These are phyloP conservation scores for Penicillium samsonianum DNA, from an alignment of 495 filamentous ascomycete species.

Conservation along the genomic window DNA sequence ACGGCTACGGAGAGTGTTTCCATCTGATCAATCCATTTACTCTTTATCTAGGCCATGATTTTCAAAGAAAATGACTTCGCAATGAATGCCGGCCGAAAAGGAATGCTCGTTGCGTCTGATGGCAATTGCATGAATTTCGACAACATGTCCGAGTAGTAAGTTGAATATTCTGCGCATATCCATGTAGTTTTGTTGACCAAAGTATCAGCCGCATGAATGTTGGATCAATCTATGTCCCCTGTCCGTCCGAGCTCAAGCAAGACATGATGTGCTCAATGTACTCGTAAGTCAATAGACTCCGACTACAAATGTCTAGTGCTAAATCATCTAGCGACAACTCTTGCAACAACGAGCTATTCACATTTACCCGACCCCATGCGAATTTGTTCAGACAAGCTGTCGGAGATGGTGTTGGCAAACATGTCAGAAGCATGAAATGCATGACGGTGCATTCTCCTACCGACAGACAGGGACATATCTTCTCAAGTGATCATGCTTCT, in stretches of 20 bases:
- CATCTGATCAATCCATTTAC: background rate
- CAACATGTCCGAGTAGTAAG: conserved; percentile 2
- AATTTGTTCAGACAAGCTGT: background rate
- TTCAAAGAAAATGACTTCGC: conserved; percentile 5
- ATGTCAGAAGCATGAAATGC: conserved; percentile 1
- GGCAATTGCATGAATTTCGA: conserved; percentile 4
- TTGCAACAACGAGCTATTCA: conserved; percentile 6
- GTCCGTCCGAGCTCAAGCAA: background rate
- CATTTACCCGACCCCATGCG: conserved; percentile 5
- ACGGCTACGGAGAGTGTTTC: background rate
- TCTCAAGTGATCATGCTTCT: background rate
- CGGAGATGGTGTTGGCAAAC: background rate
- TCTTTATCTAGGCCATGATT: conserved; percentile 6
- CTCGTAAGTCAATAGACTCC: background rate
- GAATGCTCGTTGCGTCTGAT: background rate
- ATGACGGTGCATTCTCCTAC: background rate
- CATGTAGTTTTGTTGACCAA: background rate
- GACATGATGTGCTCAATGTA: conserved; percentile 9
- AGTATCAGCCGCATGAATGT: conserved; percentile 4
- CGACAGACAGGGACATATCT: conserved; percentile 4
- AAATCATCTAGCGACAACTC: background rate
- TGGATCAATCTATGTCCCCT: conserved; percentile 10
- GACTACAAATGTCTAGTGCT: background rate
- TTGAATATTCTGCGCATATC: background rate
- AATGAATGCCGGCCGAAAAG: background rate